phyloP scores from a whole-genome alignment of 2,329 filamentous ascomycete species.

The Clathrospora elynae region DNA sequence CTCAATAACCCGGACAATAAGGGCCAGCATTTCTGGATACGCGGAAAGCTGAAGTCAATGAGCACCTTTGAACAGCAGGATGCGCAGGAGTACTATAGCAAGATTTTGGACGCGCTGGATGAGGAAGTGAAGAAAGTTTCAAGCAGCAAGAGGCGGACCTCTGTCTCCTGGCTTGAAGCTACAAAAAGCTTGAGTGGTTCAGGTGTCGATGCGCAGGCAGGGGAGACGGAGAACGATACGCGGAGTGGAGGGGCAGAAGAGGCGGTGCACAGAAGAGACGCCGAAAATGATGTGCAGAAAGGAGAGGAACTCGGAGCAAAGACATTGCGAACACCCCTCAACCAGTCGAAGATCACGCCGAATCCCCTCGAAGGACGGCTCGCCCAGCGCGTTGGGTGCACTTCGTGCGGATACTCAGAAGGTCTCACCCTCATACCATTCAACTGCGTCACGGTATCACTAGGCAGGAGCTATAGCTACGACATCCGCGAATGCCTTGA shows the following conservation, averaged over 20 bases:
- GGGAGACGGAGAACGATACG: too few species aligned
- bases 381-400: conserved; percentile 87
- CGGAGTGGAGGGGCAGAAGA: too few species aligned
- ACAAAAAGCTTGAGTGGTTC: conserved; percentile 30
- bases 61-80: conserved; percentile 96
- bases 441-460: conserved; percentile 86
- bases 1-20: conserved; percentile 73
- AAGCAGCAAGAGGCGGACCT: conserved; percentile 51
- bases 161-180: conserved; percentile 39
- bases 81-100: conserved; percentile 95
- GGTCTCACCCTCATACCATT: conserved; percentile 90
- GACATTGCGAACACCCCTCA: conserved; percentile 5
- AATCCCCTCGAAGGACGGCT: conserved; percentile 88
- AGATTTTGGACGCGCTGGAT: conserved; percentile 83
- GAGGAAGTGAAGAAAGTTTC: conserved; percentile 65
- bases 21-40: conserved; percentile 80
- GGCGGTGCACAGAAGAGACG: too few species aligned
- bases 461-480: conserved; percentile 68
- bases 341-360: conserved; percentile 47
- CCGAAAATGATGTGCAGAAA: conserved; percentile 11
- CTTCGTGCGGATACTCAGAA: conserved; percentile 82
- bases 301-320: conserved; percentile 7
- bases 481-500: conserved; percentile 80
- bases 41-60: conserved; percentile 82
- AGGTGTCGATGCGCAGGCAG: too few species aligned